These are phyloP conservation scores for Leucocoprinus leucothites DNA, from an alignment of 768 basidiomycete genomes.

Conservation along the genomic window DNA sequence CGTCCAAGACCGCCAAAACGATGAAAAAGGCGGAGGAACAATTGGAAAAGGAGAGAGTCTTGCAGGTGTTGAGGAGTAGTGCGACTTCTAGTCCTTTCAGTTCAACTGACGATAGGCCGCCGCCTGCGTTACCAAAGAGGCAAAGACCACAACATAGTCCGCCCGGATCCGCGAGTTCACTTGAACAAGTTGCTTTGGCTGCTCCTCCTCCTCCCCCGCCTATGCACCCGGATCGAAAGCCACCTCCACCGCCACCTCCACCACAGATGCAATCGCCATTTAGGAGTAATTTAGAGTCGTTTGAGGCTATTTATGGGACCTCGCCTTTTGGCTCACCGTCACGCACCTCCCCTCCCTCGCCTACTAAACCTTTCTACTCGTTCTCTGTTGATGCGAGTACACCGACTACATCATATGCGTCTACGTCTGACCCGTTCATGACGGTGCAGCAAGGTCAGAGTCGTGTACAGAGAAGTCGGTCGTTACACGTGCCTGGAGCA, in stretches of 20 bases:
- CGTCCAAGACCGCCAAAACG: conserved; percentile 66
- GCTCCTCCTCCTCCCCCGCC: conserved; percentile 33
- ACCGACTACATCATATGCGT: conserved; percentile 12
- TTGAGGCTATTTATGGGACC: conserved; percentile 20
- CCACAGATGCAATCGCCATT: background rate
- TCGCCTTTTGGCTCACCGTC: background rate
- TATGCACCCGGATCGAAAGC: conserved; percentile 53
- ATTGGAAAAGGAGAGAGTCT: conserved; percentile 65
- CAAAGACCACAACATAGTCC: conserved; percentile 28
- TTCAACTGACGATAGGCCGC: background rate
- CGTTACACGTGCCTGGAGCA: conserved; percentile 38
- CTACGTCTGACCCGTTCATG: conserved; percentile 17
- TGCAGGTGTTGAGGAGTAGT: conserved; percentile 70
- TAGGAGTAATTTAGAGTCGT: conserved; percentile 16
- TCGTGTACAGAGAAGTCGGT: conserved; percentile 51
- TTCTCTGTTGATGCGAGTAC: conserved; percentile 15
- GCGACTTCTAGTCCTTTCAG: conserved; percentile 33
- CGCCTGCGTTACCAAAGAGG: conserved; percentile 32
- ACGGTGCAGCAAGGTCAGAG: conserved; percentile 22
- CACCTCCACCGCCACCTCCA: conserved; percentile 12
- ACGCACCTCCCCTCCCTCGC: background rate
- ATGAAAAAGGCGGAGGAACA: conserved; percentile 68
- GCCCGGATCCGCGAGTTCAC: conserved; percentile 39
- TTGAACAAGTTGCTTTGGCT: conserved; percentile 46
- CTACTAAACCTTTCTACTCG: background rate